phyloP scores from a whole-genome alignment of 2,329 filamentous ascomycete genomes.

The Cladobotryum mycophilum region DNA sequence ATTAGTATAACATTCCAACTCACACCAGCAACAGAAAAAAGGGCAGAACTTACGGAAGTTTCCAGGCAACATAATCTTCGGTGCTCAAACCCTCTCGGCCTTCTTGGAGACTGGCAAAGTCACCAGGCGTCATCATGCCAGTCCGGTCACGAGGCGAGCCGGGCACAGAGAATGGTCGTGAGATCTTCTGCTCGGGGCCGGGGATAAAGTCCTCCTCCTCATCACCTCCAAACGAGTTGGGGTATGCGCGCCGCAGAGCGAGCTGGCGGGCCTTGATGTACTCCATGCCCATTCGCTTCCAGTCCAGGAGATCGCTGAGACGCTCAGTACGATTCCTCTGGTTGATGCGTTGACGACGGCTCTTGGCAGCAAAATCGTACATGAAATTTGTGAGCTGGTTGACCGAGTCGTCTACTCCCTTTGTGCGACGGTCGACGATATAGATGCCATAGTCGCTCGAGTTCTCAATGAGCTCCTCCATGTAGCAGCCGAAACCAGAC shows the following conservation, averaged over 20 bases:
- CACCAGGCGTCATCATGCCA: conserved; percentile 98
- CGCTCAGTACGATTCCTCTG: conserved; percentile 95
- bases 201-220: conserved; percentile 88
- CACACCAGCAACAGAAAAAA: background rate
- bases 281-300: conserved; percentile 99
- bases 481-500: conserved; percentile 97
- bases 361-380: conserved; percentile 92
- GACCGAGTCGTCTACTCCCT: conserved; percentile 94
- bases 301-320: conserved; percentile 89
- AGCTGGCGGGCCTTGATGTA: conserved; percentile 96
- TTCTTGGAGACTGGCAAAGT: conserved; percentile 95
- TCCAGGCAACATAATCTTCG: conserved; percentile 98
- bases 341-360: conserved; percentile 94
- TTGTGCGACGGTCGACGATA: conserved; percentile 91
- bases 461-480: conserved; percentile 98
- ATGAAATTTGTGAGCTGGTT: conserved; percentile 85
- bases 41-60: conserved; percentile 73
- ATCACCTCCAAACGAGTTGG: conserved; percentile 72
- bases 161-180: conserved; percentile 85
- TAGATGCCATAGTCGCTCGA: conserved; percentile 98
- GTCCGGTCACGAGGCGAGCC: conserved; percentile 85
- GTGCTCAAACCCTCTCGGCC: conserved; percentile 87
- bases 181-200: conserved; percentile 90
- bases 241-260: conserved; percentile 86
- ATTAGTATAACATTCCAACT: conserved; percentile 14